These are phyloP conservation scores for Persicaria tinctoria DNA, from an alignment of 148 eudicot species.

Conservation along the genomic window DNA sequence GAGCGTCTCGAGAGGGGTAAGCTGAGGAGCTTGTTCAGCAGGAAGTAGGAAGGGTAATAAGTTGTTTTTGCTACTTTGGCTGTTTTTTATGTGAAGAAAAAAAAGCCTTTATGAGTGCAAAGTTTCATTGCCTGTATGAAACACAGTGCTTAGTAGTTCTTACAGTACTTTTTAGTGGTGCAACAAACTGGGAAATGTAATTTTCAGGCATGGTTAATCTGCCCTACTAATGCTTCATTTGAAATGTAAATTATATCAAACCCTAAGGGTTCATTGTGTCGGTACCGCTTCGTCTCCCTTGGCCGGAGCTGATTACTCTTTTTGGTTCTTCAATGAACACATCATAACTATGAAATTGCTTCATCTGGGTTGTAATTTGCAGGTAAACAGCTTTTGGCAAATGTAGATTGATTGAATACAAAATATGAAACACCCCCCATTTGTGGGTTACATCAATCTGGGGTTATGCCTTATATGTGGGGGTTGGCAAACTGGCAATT, in stretches of 20 bases:
- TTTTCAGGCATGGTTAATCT: neutral
- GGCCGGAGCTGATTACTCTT: no score
- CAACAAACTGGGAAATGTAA: neutral
- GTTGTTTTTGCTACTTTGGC: neutral
- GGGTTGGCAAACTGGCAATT: no score
- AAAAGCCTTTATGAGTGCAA: slow-evolving; percentile 4
- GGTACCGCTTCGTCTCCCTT: no score
- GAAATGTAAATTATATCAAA: slow-evolving; percentile 9
- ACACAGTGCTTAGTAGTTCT: slow-evolving; percentile 16
- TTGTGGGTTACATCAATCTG: no score
- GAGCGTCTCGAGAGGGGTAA: slow-evolving; percentile 74
- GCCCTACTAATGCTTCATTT: neutral
- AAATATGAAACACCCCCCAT: no score
- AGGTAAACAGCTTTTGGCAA: no score
- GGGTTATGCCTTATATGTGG: no score
- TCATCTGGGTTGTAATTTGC: no score
- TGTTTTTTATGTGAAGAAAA: no score
- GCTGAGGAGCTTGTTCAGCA: slow-evolving; percentile 48
- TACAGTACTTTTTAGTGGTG: neutral
- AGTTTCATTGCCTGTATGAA: slow-evolving; percentile 60
- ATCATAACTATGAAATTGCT: no score
- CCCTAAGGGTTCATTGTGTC: neutral
- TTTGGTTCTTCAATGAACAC: no score
- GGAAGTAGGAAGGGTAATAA: slow-evolving; percentile 28
- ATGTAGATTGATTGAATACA: no score